phyloP scores from a whole-genome alignment of 192 early-diverging fungal genomes.

The Coemansia biformis region DNA sequence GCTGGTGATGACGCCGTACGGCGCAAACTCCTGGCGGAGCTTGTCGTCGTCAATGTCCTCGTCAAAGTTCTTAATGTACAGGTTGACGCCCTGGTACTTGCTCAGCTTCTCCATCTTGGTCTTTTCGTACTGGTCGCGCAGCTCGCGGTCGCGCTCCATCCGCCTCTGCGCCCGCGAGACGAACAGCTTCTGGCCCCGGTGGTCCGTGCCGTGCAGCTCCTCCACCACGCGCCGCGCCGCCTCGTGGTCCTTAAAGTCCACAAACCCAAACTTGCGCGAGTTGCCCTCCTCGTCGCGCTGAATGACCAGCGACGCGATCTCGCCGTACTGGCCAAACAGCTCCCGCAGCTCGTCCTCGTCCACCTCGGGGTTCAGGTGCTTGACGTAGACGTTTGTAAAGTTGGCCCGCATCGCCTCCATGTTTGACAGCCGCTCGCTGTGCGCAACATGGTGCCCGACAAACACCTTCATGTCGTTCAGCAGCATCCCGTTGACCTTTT shows the following conservation, averaged over 20 bases:
- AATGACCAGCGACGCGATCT: slow-evolving; percentile 77
- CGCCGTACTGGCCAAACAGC: slow-evolving; percentile 76
- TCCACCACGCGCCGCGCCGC: slow-evolving; percentile 82
- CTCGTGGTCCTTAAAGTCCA: slow-evolving; percentile 93
- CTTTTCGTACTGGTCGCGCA: slow-evolving; percentile 92
- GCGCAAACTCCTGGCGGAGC: slow-evolving; percentile 92
- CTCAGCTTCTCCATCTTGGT: slow-evolving; percentile 90
- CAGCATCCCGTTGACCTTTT: slow-evolving; percentile 98
- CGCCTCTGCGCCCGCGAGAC: slow-evolving; percentile 99
- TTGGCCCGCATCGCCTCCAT: slow-evolving; percentile 81
- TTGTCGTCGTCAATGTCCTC: slow-evolving; percentile 94
- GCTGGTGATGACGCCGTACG: slow-evolving; percentile 92
- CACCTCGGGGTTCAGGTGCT: slow-evolving; percentile 84
- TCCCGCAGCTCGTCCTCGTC: slow-evolving; percentile 70
- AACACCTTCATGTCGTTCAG: slow-evolving; percentile 97
- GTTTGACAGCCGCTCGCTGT: slow-evolving; percentile 87
- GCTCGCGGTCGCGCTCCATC: slow-evolving; percentile 93
- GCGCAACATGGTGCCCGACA: slow-evolving; percentile 88
- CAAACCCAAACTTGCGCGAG: slow-evolving; percentile 94
- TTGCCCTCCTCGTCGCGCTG: slow-evolving; percentile 71
- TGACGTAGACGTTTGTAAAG: slow-evolving; percentile 98
- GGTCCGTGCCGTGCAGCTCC: slow-evolving; percentile 89
- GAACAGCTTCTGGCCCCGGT: slow-evolving; percentile 85
- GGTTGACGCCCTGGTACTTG: slow-evolving; percentile 99
- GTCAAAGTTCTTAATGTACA: slow-evolving; percentile 99